Evolutionary conservation across 208 protist species (phyloP).

Genomic region (Porcisia deanei): DNA sequence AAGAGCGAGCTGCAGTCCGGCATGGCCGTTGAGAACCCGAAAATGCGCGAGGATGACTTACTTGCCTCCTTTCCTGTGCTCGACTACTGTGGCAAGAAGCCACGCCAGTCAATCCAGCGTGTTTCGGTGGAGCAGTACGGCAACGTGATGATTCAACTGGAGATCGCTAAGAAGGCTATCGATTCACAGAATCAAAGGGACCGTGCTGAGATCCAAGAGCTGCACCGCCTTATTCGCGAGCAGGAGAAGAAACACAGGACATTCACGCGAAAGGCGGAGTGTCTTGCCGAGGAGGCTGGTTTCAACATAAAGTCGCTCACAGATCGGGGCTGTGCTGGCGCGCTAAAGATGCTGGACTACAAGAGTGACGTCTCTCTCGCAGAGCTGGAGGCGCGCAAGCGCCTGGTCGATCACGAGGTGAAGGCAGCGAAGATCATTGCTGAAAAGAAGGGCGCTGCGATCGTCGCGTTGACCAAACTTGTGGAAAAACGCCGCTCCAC

Average conservation of each 20-base stretch:
- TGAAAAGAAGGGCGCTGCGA: conserved; percentile 68
- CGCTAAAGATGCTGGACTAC: conserved; percentile 25
- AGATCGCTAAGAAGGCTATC: conserved; percentile 70
- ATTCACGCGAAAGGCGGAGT: conserved; percentile 21
- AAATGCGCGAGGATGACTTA: conserved; percentile 42
- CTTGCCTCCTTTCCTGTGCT: conserved; percentile 72
- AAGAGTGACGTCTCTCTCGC: conserved; percentile 35
- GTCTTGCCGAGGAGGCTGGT: conserved; percentile 42
- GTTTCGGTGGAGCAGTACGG: conserved; percentile 77
- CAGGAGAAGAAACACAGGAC: conserved; percentile 40
- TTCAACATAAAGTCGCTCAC: conserved; percentile 37
- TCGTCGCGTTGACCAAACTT: conserved; percentile 41
- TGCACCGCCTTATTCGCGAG: conserved; percentile 53
- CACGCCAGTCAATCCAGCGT: conserved; percentile 35
- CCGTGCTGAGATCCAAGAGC: conserved; percentile 45
- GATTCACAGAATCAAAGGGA: conserved; percentile 57
- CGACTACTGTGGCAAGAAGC: conserved; percentile 67
- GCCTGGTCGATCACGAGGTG: conserved; percentile 66
- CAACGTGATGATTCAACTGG: conserved; percentile 67
- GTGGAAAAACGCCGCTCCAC: conserved; percentile 50
- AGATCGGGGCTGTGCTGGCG: conserved; percentile 11
- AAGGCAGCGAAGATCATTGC: conserved; percentile 47
- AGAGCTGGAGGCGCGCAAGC: conserved; percentile 55
- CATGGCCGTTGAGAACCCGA: conserved; percentile 32
- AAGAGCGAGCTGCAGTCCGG: conserved; percentile 57